Base-by-base conservation (phyloP, 768 basidiomycete genomes). In the Paxillus ammoniavirescens region DNA sequence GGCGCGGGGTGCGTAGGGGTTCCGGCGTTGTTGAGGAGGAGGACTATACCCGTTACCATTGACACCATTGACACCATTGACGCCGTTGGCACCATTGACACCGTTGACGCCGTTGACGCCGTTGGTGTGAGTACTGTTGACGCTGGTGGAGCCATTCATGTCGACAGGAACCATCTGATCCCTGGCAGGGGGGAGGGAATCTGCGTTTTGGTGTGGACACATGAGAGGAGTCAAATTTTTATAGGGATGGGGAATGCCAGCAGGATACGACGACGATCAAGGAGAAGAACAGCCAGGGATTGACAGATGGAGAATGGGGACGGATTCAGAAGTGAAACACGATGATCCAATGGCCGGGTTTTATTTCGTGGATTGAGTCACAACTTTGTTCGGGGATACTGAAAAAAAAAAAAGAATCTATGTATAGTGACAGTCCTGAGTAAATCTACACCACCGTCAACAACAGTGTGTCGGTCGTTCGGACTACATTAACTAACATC, bases 1-100 rank as follows among this genome's bases (percentile, higher is more conserved):
- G 14, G 91, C 90, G n/a, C 93, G 83, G 10, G 93, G 87, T 35
- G 89, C 93, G 68, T 96, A 96, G 13, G 91, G 88, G 67, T 93
- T 93, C 53, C 75, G 71, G 17, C 66, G 74, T 54, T 77, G 80
- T 47, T 73, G 69, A 23, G 76, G 68, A 44, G 62, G 56, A 64
- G 72, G 59, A 53, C 72, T 69, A 50, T 57, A 26, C 12, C 65
- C 47, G 18, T 70, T 74, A 31, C 31, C 31, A 5, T 26, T 26
- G 55, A 65, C 68, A 40, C 75, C 65, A 45, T 81, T n/a, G n/a
- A n/a, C 21, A 31, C 31, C 31, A 5, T 26, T 26, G 55, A 65
- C 68, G 40, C 75, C 65, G 46, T 81, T 66, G 58, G 77, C 75
- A 30, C 73, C 44, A 65, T 68, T 50, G 73, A 42, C 72, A 64